phyloP scores from a whole-genome alignment of 78 protist species.

The Polysphondylium violaceum region DNA sequence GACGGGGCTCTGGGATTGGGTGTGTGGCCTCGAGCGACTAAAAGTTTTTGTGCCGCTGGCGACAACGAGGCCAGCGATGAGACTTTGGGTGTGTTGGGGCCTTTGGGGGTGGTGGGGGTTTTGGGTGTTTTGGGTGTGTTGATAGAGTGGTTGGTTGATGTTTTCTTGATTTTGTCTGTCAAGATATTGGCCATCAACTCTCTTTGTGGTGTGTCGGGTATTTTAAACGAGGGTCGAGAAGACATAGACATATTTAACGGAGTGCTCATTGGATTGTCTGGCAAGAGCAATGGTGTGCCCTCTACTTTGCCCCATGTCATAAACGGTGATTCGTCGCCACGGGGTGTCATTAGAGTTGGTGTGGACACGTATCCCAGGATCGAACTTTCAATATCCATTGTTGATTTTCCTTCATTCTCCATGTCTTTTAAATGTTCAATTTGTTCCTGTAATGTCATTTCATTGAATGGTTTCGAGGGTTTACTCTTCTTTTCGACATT shows the following conservation, averaged over 20 bases:
- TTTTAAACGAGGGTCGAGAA: constrained; percentile 39
- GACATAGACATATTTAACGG: not conserved
- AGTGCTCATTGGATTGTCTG: constrained; percentile 4
- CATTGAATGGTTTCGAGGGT: constrained; percentile 8
- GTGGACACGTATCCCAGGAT: constrained; percentile 42
- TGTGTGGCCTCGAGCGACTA: not conserved
- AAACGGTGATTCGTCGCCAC: constrained; percentile 70
- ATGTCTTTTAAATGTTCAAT: constrained; percentile 26
- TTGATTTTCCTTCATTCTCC: constrained; percentile 19
- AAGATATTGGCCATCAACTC: constrained; percentile 38
- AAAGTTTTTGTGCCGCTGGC: constrained; percentile 12
- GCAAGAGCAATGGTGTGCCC: constrained; percentile 67
- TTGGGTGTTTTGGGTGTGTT: not conserved
- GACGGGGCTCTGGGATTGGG: not conserved
- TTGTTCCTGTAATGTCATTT: constrained; percentile 51
- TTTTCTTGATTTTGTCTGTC: constrained; percentile 9
- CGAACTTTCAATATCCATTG: constrained; percentile 7
- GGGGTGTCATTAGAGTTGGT: constrained; percentile 20
- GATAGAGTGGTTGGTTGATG: not conserved
- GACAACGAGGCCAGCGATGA: not conserved
- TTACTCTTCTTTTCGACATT: not conserved
- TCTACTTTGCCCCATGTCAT: constrained; percentile 88
- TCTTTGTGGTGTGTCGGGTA: constrained; percentile 60
- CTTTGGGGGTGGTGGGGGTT: not conserved
- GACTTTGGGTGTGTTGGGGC: constrained; percentile 8